A percentile compares a stretch with the other conserved stretches of the same genome.
These are phyloP conservation scores for Colletotrichum neosansevieriae DNA, from an alignment of 2,329 filamentous ascomycete species.

Conservation along the genomic window DNA sequence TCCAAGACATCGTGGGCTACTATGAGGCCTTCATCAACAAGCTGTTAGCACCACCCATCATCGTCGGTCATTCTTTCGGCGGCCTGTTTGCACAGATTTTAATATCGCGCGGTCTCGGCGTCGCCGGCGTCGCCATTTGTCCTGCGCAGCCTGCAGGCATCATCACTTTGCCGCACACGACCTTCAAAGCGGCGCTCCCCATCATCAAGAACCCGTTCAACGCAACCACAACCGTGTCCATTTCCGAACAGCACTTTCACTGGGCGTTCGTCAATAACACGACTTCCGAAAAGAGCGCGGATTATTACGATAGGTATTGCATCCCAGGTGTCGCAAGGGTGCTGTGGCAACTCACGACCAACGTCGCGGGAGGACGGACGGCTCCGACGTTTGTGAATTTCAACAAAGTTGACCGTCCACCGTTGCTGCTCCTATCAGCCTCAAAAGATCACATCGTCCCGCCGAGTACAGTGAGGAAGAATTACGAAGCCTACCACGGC, in stretches of 20 bases:
- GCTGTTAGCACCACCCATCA: constrained; percentile 41
- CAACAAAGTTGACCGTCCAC: constrained; percentile 29
- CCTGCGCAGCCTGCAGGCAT: constrained; percentile 43
- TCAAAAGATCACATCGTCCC: constrained; percentile 43
- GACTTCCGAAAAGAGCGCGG: constrained; percentile 33
- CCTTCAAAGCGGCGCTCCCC: constrained; percentile 39
- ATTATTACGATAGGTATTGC: constrained; percentile 41
- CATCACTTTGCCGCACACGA: constrained; percentile 37
- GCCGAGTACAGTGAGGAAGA: constrained; percentile 36
- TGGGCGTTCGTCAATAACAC: constrained; percentile 44
- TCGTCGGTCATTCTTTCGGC: constrained; percentile 44
- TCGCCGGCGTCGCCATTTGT: constrained; percentile 40
- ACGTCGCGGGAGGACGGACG: constrained; percentile 19
- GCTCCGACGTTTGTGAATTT: constrained; percentile 39
- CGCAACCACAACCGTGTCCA: constrained; percentile 36
- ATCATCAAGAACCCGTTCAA: constrained; percentile 42
- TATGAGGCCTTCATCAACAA: constrained; percentile 42
- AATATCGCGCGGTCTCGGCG: constrained; percentile 39
- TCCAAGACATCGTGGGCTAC: constrained; percentile 41
- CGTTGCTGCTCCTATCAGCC: constrained; percentile 40
- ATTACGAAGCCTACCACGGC: constrained; percentile 41
- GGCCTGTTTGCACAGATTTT: constrained; percentile 44
- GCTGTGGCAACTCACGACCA: constrained; percentile 42
- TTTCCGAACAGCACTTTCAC: constrained; percentile 42
- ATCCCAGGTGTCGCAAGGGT: constrained; percentile 42